phyloP scores from a whole-genome alignment of 257 asterid species.

The Solanum phureja region DNA sequence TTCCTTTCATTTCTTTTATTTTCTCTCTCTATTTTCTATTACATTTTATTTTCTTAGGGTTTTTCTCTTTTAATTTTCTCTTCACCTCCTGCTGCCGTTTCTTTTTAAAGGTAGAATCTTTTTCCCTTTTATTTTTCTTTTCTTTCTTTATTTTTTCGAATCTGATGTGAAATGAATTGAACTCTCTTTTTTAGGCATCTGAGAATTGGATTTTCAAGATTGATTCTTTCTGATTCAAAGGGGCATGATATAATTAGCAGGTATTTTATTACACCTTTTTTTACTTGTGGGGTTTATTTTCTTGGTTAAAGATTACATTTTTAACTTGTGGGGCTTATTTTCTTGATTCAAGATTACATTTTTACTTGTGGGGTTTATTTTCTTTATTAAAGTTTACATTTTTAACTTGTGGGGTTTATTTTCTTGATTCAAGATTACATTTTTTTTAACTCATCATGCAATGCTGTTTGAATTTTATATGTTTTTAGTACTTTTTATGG shows the following conservation, averaged over 20 bases:
- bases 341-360: not conserved
- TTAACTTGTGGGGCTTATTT: not conserved
- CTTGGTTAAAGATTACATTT: not conserved
- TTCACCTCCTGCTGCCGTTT: conserved; percentile 5
- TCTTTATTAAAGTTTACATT: not conserved
- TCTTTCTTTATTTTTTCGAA: not conserved
- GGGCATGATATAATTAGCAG: not conserved
- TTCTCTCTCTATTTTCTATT: conserved; percentile 8
- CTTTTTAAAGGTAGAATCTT: conserved; percentile 3
- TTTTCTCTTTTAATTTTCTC: conserved; percentile 8
- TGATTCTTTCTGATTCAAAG: not conserved
- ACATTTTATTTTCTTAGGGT: conserved; percentile 19
- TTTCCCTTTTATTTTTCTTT: not conserved
- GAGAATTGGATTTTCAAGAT: not conserved
- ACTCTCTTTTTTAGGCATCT: not conserved
- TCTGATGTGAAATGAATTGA: not conserved
- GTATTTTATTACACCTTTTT: not conserved
- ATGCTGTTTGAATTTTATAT: conserved; percentile 2
- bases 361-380: not conserved
- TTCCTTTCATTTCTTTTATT: not conserved
- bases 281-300: not conserved
- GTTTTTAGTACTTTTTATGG: not conserved
- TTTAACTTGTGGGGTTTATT: not conserved
- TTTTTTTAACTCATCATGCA: not conserved
- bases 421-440: not conserved